phyloP scores from a whole-genome alignment of 1,139 yeast genomes.

The Kodamaea fungicola region DNA sequence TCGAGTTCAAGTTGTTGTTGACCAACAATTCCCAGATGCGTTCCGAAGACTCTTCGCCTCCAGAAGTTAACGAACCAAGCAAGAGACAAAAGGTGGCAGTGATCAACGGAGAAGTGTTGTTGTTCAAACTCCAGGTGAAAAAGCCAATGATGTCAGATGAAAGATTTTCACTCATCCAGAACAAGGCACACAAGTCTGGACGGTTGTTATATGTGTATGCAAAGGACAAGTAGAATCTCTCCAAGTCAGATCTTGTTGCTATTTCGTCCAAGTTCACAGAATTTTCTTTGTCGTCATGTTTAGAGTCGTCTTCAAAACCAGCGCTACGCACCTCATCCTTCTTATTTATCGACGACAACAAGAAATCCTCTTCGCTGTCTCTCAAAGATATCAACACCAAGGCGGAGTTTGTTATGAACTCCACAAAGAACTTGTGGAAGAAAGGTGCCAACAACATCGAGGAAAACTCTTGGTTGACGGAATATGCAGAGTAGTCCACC shows the following conservation, averaged over 20 bases:
- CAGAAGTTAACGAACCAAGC: slow-evolving; percentile 69
- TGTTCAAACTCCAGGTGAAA: slow-evolving; percentile 81
- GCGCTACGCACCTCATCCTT: slow-evolving; percentile 15
- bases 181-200: slow-evolving; percentile 53
- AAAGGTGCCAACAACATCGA: slow-evolving; percentile 37
- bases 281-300: slow-evolving; percentile 5
- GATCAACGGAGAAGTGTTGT: slow-evolving; percentile 75
- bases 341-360: slow-evolving; percentile 47
- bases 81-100: slow-evolving; percentile 79
- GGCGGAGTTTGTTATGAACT: slow-evolving; percentile 71
- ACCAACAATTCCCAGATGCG: slow-evolving; percentile 42
- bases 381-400: slow-evolving; percentile 75
- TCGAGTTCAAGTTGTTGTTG: slow-evolving; percentile 22
- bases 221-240: slow-evolving; percentile 77
- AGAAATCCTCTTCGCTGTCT: slow-evolving; percentile 81
- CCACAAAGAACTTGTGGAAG: slow-evolving; percentile 53
- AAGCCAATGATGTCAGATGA: slow-evolving; percentile 58
- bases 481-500: slow-evolving; percentile 18
- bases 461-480: slow-evolving; percentile 22
- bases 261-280: slow-evolving; percentile 49
- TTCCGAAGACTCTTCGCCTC: slow-evolving; percentile 48
- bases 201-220: slow-evolving; percentile 67
- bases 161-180: slow-evolving; percentile 67
- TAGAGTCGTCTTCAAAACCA: not conserved
- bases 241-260: slow-evolving; percentile 77